phyloP scores from a whole-genome alignment of 306 rosid species.

The Cucumis cinereus region DNA sequence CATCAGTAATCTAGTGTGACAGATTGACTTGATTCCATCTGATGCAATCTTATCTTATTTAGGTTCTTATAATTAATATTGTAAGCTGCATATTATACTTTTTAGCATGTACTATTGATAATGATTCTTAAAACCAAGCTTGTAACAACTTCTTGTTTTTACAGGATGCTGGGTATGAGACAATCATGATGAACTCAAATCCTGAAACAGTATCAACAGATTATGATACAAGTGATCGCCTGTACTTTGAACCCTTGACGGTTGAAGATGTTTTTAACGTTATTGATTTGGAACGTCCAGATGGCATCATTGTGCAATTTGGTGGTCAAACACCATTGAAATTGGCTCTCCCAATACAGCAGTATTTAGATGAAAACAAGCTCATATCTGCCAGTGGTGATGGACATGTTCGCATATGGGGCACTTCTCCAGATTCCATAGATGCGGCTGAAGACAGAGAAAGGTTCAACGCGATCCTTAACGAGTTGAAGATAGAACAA shows the following conservation, averaged over 20 bases:
- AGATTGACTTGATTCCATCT: not conserved
- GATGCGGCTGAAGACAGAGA: conserved; percentile 97
- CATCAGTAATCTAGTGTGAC: not conserved
- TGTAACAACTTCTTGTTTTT: conserved; percentile 8
- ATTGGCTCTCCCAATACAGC: conserved; percentile 75
- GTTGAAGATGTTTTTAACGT: conserved; percentile 78
- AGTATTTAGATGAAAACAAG: conserved; percentile 71
- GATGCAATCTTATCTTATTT: not conserved
- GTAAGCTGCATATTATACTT: not conserved
- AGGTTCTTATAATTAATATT: not conserved
- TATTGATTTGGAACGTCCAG: conserved; percentile 89
- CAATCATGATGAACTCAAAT: conserved; percentile 97
- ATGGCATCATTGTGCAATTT: conserved; percentile 95
- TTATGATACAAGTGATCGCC: conserved; percentile 93
- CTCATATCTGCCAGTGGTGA: conserved; percentile 54
- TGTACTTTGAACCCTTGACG: conserved; percentile 87
- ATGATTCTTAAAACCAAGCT: not conserved
- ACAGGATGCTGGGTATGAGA: conserved; percentile 86
- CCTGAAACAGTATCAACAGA: conserved; percentile 97
- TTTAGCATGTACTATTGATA: not conserved
- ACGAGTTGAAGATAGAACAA: conserved; percentile 74
- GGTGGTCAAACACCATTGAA: conserved; percentile 98
- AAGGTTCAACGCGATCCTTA: conserved; percentile 71
- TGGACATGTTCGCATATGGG: conserved; percentile 76
- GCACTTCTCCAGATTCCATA: conserved; percentile 90